Percentiles rank a stretch among this genome's conserved stretches.
phyloP scores from a whole-genome alignment of 2,329 filamentous ascomycete genomes.

The Aspergillus niger region DNA sequence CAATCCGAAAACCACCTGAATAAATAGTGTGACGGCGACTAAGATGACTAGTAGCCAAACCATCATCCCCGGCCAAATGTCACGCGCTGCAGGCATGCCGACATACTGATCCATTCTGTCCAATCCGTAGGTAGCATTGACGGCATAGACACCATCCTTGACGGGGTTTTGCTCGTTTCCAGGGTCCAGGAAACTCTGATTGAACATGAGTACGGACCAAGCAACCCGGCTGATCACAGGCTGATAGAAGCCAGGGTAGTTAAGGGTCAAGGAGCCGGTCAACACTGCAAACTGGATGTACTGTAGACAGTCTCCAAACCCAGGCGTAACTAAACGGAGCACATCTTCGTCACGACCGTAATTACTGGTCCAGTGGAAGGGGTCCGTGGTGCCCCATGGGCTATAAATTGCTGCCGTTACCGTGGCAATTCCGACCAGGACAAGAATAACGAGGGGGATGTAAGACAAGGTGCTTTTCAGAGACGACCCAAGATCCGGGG shows the following conservation, averaged over 20 bases:
- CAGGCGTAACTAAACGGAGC: conserved; percentile 87
- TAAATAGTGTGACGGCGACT: conserved; percentile 64
- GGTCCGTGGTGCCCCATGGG: conserved; percentile 87
- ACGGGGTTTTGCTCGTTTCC: conserved; percentile 67
- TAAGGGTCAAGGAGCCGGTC: conserved; percentile 81
- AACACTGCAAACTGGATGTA: conserved; percentile 93
- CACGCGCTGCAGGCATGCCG: conserved; percentile 72
- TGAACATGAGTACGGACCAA: conserved; percentile 93
- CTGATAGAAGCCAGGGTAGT: conserved; percentile 93
- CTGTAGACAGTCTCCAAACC: conserved; percentile 94
- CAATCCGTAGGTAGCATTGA: conserved; percentile 76
- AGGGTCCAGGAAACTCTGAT: conserved; percentile 78
- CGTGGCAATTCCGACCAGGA: conserved; percentile 80
- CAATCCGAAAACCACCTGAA: conserved; percentile 73
- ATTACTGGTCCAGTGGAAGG: conserved; percentile 97
- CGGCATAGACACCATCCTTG: conserved; percentile 82
- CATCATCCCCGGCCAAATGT: conserved; percentile 94
- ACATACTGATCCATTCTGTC: conserved; percentile 77
- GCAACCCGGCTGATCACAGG: conserved; percentile 82
- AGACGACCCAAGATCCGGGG: conserved; percentile 73
- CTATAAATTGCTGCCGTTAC: conserved; percentile 83
- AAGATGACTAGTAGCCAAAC: conserved; percentile 84
- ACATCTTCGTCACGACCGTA: conserved; percentile 93
- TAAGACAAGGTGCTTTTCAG: conserved; percentile 72
- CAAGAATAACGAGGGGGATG: conserved; percentile 74